Evolutionary conservation across 768 basidiomycete genomes (phyloP).

Genomic region (Ramaria rubella): DNA sequence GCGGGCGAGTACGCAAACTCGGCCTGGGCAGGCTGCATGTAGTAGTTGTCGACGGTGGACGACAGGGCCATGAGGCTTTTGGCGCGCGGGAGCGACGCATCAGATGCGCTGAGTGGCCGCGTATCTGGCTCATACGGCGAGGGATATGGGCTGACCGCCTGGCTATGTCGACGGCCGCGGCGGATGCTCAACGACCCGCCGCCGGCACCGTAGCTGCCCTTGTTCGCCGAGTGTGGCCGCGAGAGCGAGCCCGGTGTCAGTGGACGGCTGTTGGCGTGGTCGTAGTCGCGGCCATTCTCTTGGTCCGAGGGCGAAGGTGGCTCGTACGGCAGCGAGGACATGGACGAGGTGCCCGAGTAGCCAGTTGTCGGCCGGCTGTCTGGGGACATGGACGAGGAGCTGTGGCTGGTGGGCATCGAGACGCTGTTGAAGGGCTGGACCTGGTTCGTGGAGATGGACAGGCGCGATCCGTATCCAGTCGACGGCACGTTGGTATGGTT

Average conservation of each 20-base stretch:
- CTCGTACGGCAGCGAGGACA: conserved; percentile 56
- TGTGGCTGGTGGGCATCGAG: conserved; percentile 42
- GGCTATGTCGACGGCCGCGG: conserved; percentile 71
- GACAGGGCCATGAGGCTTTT: conserved; percentile 75
- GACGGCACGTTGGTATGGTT: conserved; percentile 7
- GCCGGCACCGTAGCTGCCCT: conserved; percentile 37
- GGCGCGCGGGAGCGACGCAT: conserved; percentile 49
- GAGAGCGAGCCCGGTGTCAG: conserved; percentile 51
- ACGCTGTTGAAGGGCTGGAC: conserved; percentile 5
- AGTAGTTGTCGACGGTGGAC: conserved; percentile 63
- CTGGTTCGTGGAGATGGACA: conserved; percentile 8
- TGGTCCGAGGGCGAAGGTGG: conserved; percentile 9
- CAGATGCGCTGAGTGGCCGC: conserved; percentile 18
- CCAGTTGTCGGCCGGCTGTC: conserved; percentile 83
- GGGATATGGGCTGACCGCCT: conserved; percentile 84
- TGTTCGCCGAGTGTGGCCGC: conserved; percentile 56
- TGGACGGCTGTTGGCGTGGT: conserved; percentile 48
- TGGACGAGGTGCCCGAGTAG: conserved; percentile 72
- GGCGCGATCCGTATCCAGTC: not conserved
- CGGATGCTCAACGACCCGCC: conserved; percentile 52
- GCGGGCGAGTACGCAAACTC: conserved; percentile 79
- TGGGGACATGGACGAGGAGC: conserved; percentile 67
- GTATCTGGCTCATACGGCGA: conserved; percentile 55
- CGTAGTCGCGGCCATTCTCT: conserved; percentile 20
- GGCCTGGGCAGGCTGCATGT: conserved; percentile 56